phyloP scores from a whole-genome alignment of 371 early-diverging fungal genomes.

The Apophysomyces ossiformis region DNA sequence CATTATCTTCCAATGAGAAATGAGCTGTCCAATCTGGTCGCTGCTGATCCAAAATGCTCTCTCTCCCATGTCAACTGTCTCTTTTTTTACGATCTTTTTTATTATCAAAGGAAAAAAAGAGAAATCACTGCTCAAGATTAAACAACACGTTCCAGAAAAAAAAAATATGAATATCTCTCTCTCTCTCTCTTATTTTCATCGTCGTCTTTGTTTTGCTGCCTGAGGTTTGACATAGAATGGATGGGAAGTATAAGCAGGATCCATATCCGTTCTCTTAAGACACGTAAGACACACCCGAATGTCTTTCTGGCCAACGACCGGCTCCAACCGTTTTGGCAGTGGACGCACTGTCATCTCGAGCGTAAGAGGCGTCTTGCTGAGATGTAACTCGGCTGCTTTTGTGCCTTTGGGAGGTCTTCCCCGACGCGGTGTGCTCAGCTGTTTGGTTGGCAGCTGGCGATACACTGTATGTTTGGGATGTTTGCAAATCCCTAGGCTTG shows the following conservation, averaged over 20 bases:
- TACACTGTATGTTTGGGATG: constrained; percentile 30
- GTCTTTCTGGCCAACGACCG: constrained; percentile 37
- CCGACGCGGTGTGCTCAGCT: constrained; percentile 32
- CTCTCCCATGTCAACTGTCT: no score
- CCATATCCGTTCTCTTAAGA: constrained; percentile 43
- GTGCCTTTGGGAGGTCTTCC: constrained; percentile 53
- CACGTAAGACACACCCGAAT: constrained; percentile 49
- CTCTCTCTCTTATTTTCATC: neutral
- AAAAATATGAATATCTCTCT: no score
- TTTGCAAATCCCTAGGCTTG: constrained; percentile 28
- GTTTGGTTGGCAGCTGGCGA: constrained; percentile 10
- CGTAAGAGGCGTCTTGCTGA: neutral
- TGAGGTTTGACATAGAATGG: constrained; percentile 39
- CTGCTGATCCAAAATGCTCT: no score
- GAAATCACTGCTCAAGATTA: no score
- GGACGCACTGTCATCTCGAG: constrained; percentile 39
- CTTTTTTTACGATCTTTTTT: no score
- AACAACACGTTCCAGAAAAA: no score
- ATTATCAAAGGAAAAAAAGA: no score
- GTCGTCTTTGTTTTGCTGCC: constrained; percentile 12
- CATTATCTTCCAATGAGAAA: no score
- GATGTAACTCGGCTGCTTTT: constrained; percentile 18
- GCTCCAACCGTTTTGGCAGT: constrained; percentile 43
- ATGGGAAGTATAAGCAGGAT: constrained; percentile 35
- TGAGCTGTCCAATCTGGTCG: no score